Percentiles rank a stretch among this genome's conserved stretches.
phyloP scores from a whole-genome alignment of 352 stramenopile genomes.

The Globisporangium radiosum region DNA sequence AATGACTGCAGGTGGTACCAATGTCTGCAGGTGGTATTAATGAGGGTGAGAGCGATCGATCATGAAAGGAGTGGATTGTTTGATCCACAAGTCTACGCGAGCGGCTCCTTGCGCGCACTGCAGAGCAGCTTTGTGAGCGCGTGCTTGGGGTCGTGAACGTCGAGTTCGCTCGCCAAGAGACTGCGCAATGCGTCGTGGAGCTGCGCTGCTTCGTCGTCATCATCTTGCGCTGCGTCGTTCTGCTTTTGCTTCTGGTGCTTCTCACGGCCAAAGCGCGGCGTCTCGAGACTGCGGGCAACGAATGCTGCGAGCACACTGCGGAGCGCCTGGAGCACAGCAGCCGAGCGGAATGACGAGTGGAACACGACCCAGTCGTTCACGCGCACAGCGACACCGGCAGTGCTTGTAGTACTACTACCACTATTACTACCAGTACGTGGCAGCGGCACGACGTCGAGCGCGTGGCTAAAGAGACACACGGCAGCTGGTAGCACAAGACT shows the following conservation, averaged over 20 bases:
- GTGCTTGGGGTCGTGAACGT: slow-evolving; percentile 40
- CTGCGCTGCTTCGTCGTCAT: too few species aligned
- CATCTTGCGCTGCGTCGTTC: background rate
- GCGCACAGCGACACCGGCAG: slow-evolving; percentile 38
- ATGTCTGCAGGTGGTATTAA: too few species aligned
- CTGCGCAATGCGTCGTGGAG: slow-evolving; percentile 24
- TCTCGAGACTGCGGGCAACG: slow-evolving; percentile 32
- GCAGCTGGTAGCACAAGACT: slow-evolving; percentile 55
- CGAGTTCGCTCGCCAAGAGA: slow-evolving; percentile 43
- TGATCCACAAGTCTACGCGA: too few species aligned
- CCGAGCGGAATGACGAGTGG: slow-evolving; percentile 49
- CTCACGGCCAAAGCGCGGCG: background rate
- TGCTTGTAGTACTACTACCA: background rate
- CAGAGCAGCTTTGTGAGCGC: slow-evolving; percentile 33
- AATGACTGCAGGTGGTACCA: too few species aligned
- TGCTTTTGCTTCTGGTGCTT: slow-evolving; percentile 5
- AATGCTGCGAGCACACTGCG: slow-evolving; percentile 20
- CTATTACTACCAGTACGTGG: slow-evolving; percentile 11
- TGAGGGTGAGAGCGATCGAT: too few species aligned
- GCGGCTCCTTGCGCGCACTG: background rate
- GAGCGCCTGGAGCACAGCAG: slow-evolving; percentile 43
- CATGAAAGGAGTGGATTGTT: too few species aligned
- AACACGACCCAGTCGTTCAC: slow-evolving; percentile 71
- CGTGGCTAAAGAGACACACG: slow-evolving; percentile 66
- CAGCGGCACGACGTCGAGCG: slow-evolving; percentile 49